Base-by-base conservation (phyloP, 1,284 basidiomycete genomes). In the Athelia sp. region DNA sequence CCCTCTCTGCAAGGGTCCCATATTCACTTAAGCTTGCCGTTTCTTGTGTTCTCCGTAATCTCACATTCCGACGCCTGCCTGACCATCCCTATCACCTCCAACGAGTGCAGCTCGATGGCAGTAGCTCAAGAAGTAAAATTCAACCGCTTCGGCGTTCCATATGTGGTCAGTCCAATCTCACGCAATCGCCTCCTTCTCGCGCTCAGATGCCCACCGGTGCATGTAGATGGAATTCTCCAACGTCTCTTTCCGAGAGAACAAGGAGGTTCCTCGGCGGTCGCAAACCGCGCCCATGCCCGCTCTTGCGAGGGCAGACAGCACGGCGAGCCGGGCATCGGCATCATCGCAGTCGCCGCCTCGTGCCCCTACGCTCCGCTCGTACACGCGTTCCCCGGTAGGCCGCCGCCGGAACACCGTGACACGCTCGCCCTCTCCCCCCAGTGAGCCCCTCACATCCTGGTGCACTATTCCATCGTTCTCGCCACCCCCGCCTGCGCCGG, bases 181-280 rank as follows among this genome's bases (percentile, higher is more conserved):
- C 8, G n/a, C n/a, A n/a, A n/a, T n/a, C n/a, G n/a, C n/a, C n/a
- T n/a, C n/a, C n/a, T 23, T 32, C 15, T 29, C 17, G 14, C 15
- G 18, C 31, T 18, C 18, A 4, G n/a, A 10, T n/a, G 17, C 23
- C 31, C 14, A 24, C 15, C 17, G 23, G 64, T 3, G 65, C 65
- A 1, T 67, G 68, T 17, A 68, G 4, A 55, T 56, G 47, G 76
- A 75, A 52, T 77, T 77, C 50, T 66, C 65, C 51, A 69, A 75
- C 55, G 63, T 76, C 26, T 65, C 67, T 18, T 65, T 76, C 48
- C 62, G 59, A 32, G 34, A 46, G 36, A 29, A 23, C 36, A 29
- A 13, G 13, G 26, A 48, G 43, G 59, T 51, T 24, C 50, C 52
- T 21, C 34, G 49, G 13, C 56, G 52, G n/a, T 46, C 57, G 22